Conservation (phyloP, 352 stramenopile genomes). For the Globisporangium cylindrosporum region DNA sequence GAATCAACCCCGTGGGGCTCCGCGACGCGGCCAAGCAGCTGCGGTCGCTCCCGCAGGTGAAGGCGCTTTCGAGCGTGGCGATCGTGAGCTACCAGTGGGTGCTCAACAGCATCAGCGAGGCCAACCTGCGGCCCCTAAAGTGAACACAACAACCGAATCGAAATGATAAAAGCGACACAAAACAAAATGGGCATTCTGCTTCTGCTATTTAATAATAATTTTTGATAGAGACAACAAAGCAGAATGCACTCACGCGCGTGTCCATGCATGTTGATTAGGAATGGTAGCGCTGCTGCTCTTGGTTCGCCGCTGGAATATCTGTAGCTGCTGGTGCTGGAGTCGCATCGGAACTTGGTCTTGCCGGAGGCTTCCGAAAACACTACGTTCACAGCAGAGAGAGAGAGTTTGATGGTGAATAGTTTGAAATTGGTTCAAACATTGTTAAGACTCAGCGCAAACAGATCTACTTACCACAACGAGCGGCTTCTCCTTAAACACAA, state of each 20-base stretch:
- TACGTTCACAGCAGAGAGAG: neutral
- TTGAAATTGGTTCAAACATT: neutral
- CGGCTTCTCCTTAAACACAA: constrained; percentile 74
- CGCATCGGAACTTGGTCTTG: neutral
- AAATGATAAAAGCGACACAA: neutral
- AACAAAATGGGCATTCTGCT: neutral
- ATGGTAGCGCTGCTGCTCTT: neutral
- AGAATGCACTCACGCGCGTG: neutral
- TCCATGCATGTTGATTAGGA: neutral
- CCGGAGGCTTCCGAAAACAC: constrained; percentile 25
- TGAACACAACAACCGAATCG: constrained; percentile 3
- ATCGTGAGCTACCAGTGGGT: constrained; percentile 87
- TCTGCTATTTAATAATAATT: constrained; percentile 17
- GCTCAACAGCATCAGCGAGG: constrained; percentile 85
- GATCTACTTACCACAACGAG: constrained; percentile 64
- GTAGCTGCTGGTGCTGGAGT: neutral
- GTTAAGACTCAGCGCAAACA: neutral
- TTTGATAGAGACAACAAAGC: constrained; percentile 8
- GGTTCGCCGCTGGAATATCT: neutral
- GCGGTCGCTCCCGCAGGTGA: constrained; percentile 39
- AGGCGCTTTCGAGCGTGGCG: constrained; percentile 28
- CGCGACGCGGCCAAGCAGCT: constrained; percentile 39
- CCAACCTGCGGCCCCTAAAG: constrained; percentile 44
- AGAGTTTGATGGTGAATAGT: neutral
- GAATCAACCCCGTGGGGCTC: constrained; percentile 61